phyloP scores from a whole-genome alignment of 1,284 basidiomycete species.

The Fomes fomentarius region DNA sequence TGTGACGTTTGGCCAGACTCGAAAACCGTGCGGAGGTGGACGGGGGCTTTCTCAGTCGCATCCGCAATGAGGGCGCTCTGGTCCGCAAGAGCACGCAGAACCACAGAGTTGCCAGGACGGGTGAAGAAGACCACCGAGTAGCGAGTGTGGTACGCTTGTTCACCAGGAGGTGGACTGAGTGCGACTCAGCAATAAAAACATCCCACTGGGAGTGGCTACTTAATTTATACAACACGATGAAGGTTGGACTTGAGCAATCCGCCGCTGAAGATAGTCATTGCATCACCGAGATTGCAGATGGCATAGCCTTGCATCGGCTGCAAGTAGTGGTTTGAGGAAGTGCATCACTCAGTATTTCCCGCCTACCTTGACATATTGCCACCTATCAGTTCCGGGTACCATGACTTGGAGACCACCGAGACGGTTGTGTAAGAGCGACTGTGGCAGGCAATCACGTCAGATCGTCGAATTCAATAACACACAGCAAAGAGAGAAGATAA shows the following conservation, averaged over 20 bases:
- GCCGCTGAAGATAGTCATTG: conserved; percentile 36
- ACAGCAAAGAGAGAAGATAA: background rate
- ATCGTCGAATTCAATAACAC: background rate
- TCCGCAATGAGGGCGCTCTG: conserved; percentile 29
- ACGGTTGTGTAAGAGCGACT: conserved; percentile 70
- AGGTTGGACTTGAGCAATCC: conserved; percentile 34
- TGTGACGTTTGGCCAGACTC: conserved; percentile 23
- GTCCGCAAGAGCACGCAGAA: conserved; percentile 26
- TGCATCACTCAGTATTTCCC: background rate
- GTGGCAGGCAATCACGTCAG: background rate
- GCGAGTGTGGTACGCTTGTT: conserved; percentile 34
- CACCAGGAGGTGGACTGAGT: conserved; percentile 31
- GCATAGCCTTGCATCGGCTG: conserved; percentile 36
- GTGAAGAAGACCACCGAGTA: conserved; percentile 42
- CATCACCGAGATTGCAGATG: conserved; percentile 42
- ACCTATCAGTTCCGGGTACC: conserved; percentile 57
- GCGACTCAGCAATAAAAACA: background rate
- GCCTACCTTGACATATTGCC: conserved; percentile 68
- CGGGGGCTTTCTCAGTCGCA: conserved; percentile 23
- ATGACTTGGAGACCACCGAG: conserved; percentile 75
- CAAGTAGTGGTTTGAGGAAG: too few species aligned
- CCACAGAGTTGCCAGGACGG: conserved; percentile 35
- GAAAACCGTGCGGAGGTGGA: background rate
- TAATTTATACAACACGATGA: conserved; percentile 36
- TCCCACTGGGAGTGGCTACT: background rate